phyloP scores from a whole-genome alignment of 768 basidiomycete genomes.

The Leccinum aurantiacum region DNA sequence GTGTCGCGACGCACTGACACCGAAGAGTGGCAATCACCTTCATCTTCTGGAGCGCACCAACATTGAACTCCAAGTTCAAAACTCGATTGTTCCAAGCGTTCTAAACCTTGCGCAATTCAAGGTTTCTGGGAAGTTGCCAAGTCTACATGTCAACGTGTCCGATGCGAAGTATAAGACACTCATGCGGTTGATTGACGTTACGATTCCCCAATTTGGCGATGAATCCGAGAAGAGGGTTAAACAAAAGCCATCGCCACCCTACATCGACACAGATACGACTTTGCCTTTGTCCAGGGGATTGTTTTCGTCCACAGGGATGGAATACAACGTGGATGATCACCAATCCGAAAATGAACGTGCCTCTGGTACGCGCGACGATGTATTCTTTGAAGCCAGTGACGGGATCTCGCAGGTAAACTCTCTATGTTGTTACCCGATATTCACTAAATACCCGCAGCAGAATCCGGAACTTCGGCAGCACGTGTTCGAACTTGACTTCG shows the following conservation, averaged over 20 bases:
- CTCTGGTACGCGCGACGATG: constrained; percentile 46
- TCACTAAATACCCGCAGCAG: constrained; percentile 17
- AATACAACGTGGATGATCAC: constrained; percentile 70
- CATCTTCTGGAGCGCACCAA: constrained; percentile 93
- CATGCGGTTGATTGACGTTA: constrained; percentile 90
- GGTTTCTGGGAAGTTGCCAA: constrained; percentile 83
- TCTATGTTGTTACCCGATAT: not conserved
- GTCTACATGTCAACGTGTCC: constrained; percentile 85
- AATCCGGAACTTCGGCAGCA: constrained; percentile 47
- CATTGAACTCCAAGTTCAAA: constrained; percentile 85
- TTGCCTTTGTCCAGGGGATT: constrained; percentile 57
- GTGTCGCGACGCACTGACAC: constrained; percentile 76
- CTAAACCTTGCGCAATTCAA: constrained; percentile 86
- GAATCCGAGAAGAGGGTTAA: constrained; percentile 29
- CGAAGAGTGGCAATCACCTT: constrained; percentile 54
- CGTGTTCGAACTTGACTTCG: constrained; percentile 83
- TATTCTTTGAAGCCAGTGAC: constrained; percentile 74
- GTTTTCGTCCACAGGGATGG: constrained; percentile 52
- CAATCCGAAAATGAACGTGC: constrained; percentile 44
- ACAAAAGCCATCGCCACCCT: constrained; percentile 22
- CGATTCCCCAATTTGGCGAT: constrained; percentile 79
- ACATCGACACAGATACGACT: constrained; percentile 26
- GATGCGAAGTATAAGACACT: constrained; percentile 89
- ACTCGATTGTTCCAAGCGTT: constrained; percentile 86
- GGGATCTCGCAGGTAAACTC: constrained; percentile 51